Percentiles rank a stretch among this genome's conserved stretches.
Evolutionary conservation across 1,284 basidiomycete genomes (phyloP).

Genomic region (Rhizoctonia solani): DNA sequence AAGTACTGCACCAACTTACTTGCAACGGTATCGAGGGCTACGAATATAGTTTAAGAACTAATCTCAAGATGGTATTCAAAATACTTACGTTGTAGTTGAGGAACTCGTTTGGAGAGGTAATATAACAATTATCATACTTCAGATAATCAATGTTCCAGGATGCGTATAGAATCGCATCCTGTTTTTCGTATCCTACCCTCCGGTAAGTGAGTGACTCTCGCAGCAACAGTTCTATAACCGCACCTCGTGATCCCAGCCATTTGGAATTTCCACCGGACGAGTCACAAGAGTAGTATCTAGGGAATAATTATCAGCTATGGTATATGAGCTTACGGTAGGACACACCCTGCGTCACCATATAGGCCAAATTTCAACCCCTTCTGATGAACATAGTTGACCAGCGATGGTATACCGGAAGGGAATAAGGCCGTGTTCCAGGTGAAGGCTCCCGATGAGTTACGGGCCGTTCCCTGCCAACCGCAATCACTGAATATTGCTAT

Average conservation of each 20-base stretch:
- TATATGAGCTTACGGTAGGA: background rate
- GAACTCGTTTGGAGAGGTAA: slow-evolving; percentile 53
- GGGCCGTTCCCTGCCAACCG: slow-evolving; percentile 53
- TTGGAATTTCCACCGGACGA: slow-evolving; percentile 51
- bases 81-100: slow-evolving; percentile 47
- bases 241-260: slow-evolving; percentile 46
- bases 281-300: slow-evolving; percentile 53
- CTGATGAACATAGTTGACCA: slow-evolving; percentile 48
- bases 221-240: background rate
- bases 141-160: slow-evolving; percentile 57
- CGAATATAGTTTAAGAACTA: background rate
- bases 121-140: slow-evolving; percentile 57
- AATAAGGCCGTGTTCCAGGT: slow-evolving; percentile 51
- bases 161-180: slow-evolving; percentile 52
- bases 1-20: slow-evolving; percentile 34
- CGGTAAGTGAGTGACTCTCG: background rate
- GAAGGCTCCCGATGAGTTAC: slow-evolving; percentile 50
- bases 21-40: slow-evolving; percentile 46
- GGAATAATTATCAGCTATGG: background rate
- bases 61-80: background rate
- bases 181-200: slow-evolving; percentile 51
- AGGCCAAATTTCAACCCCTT: slow-evolving; percentile 51
- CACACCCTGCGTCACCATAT: slow-evolving; percentile 51
- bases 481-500: slow-evolving; percentile 46
- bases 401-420: slow-evolving; percentile 50